These are phyloP conservation scores for Pseudohalonectria lignicola DNA, from an alignment of 2,329 filamentous ascomycete species.

Conservation along the genomic window DNA sequence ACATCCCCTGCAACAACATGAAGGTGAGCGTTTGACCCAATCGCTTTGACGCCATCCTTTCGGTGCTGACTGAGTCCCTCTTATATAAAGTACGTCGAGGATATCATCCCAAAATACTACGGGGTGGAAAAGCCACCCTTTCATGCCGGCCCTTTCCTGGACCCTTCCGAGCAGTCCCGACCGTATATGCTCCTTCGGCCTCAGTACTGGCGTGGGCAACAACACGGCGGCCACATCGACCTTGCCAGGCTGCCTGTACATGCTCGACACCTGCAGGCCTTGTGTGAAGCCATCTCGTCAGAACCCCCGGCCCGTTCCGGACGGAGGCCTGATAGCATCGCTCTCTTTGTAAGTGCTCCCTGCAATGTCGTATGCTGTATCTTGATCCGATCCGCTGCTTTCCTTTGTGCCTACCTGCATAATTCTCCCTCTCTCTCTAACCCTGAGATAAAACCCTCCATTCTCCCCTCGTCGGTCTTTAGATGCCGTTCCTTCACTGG, in stretches of 20 bases:
- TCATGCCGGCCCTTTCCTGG: neutral
- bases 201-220: conserved; percentile 22
- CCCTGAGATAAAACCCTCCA: too few species aligned
- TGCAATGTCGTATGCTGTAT: too few species aligned
- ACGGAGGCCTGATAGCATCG: conserved; percentile 11
- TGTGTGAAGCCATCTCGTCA: conserved; percentile 21
- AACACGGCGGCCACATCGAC: conserved; percentile 12
- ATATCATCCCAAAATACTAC: conserved; percentile 1
- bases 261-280: conserved; percentile 22
- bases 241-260: conserved; percentile 12
- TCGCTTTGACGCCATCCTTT: too few species aligned
- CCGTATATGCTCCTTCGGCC: conserved; percentile 17
- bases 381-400: too few species aligned
- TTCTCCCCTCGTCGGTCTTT: too few species aligned
- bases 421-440: too few species aligned
- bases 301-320: conserved; percentile 7
- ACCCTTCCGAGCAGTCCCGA: conserved; percentile 3
- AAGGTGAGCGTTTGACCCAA: conserved; percentile 5
- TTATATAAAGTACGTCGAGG: too few species aligned
- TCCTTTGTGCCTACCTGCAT: too few species aligned
- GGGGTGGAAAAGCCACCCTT: neutral
- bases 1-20: conserved; percentile 13
- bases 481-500: conserved; percentile 31
- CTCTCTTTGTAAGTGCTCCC: conserved; percentile 20
- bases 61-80: too few species aligned